Percentiles rank a stretch among this genome's conserved stretches.
phyloP scores from a whole-genome alignment of 2,329 filamentous ascomycete genomes.

The Colletotrichum lupini region DNA sequence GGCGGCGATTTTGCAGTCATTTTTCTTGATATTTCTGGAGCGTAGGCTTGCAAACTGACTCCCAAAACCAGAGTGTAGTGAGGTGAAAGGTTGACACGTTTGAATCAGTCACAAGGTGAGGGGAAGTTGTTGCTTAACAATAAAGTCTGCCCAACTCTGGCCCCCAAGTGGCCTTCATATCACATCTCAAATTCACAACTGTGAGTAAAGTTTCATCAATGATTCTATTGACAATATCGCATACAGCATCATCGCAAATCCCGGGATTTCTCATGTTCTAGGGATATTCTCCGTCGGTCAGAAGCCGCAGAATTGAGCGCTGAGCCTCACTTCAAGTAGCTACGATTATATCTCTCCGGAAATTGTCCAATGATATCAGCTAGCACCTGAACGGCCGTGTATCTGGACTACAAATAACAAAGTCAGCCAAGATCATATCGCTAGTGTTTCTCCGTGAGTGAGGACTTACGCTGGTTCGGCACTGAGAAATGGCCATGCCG shows the following conservation, averaged over 20 bases:
- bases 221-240: background rate
- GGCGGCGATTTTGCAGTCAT: background rate
- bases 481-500: background rate
- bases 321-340: background rate
- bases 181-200: background rate
- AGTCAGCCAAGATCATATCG: background rate
- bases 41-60: background rate
- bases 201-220: background rate
- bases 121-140: background rate
- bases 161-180: background rate
- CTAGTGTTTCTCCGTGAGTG: fast-evolving
- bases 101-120: background rate
- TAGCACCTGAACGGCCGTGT: constrained; percentile 19
- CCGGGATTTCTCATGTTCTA: background rate
- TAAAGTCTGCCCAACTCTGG: background rate
- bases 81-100: background rate
- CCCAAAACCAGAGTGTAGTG: background rate
- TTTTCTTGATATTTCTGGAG: background rate
- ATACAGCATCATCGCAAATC: no score
- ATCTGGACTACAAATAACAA: background rate
- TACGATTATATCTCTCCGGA: constrained; percentile 19
- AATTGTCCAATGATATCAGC: constrained; percentile 19
- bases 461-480: constrained; percentile 14
- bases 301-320: no score
- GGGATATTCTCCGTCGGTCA: background rate